Percentiles rank a stretch among this genome's conserved stretches.
These are phyloP conservation scores for Penicillium simplicissimum DNA, from an alignment of 495 filamentous ascomycete genomes.

Conservation along the genomic window DNA sequence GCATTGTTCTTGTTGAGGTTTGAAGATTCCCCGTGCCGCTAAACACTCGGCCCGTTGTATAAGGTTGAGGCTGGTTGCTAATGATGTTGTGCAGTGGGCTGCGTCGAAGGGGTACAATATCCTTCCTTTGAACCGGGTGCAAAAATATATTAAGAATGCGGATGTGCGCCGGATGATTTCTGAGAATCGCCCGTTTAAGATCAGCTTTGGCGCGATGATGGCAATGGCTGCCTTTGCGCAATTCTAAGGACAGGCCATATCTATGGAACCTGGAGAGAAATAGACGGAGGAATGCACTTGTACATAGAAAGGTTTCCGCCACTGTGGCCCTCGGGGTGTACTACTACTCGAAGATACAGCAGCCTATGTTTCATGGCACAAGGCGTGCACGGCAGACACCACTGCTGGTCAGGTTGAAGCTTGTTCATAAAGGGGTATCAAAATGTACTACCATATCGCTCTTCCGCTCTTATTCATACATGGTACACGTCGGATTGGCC, in stretches of 20 bases:
- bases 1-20: slow-evolving; percentile 72
- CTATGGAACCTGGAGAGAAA: neutral
- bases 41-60: neutral
- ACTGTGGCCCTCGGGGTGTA: neutral
- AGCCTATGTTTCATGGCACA: neutral
- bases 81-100: slow-evolving; percentile 53
- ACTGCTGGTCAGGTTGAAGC: slow-evolving; percentile 8
- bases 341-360: neutral
- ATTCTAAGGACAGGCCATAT: slow-evolving; percentile 29
- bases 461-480: slow-evolving; percentile 10
- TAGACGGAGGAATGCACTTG: slow-evolving; percentile 5
- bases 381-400: neutral
- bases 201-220: slow-evolving; percentile 76
- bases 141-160: slow-evolving; percentile 57
- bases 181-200: slow-evolving; percentile 72
- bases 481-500: neutral
- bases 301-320: slow-evolving; percentile 17
- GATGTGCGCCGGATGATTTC: slow-evolving; percentile 61
- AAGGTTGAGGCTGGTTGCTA: neutral
- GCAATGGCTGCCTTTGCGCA: slow-evolving; percentile 71
- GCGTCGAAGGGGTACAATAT: slow-evolving; percentile 74
- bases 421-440: slow-evolving; percentile 42
- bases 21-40: slow-evolving; percentile 20
- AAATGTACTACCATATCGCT: slow-evolving; percentile 21
- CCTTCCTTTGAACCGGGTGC: slow-evolving; percentile 59